phyloP scores from a whole-genome alignment of 1,139 yeast genomes.

The Suhomyces anneliseae region DNA sequence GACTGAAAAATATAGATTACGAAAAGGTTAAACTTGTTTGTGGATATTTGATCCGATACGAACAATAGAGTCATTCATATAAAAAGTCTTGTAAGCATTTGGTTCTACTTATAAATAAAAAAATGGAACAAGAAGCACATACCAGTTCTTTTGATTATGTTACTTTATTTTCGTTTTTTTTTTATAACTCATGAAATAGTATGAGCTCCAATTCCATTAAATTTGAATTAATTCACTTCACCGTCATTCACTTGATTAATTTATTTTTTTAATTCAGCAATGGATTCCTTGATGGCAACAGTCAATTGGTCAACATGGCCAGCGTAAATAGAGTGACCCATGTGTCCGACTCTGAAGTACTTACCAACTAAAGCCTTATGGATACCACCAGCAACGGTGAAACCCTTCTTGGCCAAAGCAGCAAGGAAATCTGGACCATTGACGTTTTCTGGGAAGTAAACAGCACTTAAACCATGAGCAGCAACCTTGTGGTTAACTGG shows the following conservation, averaged over 20 bases:
- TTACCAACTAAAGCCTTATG: constrained; percentile 77
- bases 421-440: constrained; percentile 63
- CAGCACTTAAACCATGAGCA: constrained; percentile 88
- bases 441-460: constrained; percentile 77
- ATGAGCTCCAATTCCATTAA: too few relatives aligned
- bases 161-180: too few relatives aligned
- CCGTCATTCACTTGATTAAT: too few relatives aligned
- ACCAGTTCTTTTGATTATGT: neutral
- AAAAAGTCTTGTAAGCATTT: too few relatives aligned
- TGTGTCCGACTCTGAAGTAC: constrained; percentile 93
- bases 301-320: constrained; percentile 43
- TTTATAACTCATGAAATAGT: too few relatives aligned
- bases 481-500: constrained; percentile 61
- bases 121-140: too few relatives aligned
- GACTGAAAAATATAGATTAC: neutral
- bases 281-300: constrained; percentile 34
- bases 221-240: too few relatives aligned
- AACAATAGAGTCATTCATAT: too few relatives aligned
- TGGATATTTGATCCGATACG: too few relatives aligned
- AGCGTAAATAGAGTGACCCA: constrained; percentile 63
- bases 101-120: too few relatives aligned
- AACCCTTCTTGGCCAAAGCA: constrained; percentile 61
- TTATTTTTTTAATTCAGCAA: neutral
- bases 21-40: too few relatives aligned
- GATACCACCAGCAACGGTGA: constrained; percentile 87